phyloP scores from a whole-genome alignment of 2,329 filamentous ascomycete species.

The Penicillium thymicola region DNA sequence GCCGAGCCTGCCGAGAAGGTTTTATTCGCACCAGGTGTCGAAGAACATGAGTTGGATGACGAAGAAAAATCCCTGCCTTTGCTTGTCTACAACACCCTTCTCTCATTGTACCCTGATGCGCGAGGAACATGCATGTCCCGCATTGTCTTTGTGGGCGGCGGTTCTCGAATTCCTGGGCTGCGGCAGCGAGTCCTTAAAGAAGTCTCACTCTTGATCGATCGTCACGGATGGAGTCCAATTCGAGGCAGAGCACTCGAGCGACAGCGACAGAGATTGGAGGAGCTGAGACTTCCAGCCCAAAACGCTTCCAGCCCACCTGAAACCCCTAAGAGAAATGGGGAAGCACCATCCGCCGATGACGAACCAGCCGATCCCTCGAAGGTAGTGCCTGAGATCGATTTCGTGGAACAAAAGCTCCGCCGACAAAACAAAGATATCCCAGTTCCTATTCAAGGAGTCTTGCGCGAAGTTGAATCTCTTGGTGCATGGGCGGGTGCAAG shows the following conservation, averaged over 20 bases:
- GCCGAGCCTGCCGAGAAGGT: conserved; percentile 71
- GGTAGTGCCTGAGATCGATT: conserved; percentile 46
- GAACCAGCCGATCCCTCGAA: conserved; percentile 19
- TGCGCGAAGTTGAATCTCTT: conserved; percentile 58
- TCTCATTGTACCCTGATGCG: conserved; percentile 75
- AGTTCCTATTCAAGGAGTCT: conserved; percentile 35
- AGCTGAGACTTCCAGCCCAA: conserved; percentile 25
- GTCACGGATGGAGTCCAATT: conserved; percentile 74
- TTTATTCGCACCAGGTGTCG: conserved; percentile 62
- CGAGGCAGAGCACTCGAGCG: conserved; percentile 63
- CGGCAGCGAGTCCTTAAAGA: conserved; percentile 75
- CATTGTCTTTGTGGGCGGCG: conserved; percentile 80
- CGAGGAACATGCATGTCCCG: conserved; percentile 83
- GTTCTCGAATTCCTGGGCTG: conserved; percentile 73
- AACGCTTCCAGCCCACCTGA: neutral
- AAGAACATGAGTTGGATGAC: conserved; percentile 68
- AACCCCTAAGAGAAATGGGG: conserved; percentile 1
- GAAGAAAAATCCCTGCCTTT: conserved; percentile 76
- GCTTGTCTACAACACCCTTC: conserved; percentile 71
- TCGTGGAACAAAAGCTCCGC: conserved; percentile 42
- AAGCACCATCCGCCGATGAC: conserved; percentile 5
- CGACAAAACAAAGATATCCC: conserved; percentile 36
- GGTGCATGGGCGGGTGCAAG: conserved; percentile 65
- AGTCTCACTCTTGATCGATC: conserved; percentile 62
- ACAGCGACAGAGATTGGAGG: conserved; percentile 44